Evolutionary conservation across 2,329 filamentous ascomycete species (phyloP), one percentile per base, ranked within the genome.

Genomic region (Sporothrix variecibatus): DNA sequence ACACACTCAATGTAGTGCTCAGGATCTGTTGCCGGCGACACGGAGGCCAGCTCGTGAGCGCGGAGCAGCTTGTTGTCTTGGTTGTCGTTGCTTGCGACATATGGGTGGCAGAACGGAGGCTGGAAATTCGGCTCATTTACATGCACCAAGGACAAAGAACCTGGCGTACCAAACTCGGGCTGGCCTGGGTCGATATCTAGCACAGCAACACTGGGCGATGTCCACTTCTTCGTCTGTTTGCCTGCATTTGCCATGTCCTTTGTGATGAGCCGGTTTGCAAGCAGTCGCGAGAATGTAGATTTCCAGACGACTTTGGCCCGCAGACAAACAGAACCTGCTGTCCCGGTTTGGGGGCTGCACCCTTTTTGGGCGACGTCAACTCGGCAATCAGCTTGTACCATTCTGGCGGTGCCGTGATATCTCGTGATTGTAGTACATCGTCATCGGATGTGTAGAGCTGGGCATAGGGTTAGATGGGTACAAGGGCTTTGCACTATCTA

Each of bases 101-200:
- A 73, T 0, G 83, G 87, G 76, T 93, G 91, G 8, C 89, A 89
- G 78, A 93, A 95, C 0, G 92, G 86, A 0, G 92, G 88, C 0
- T 89, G 87, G 5, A 95, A 83, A 70, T 93, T 90, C 0, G 91
- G 88, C 40, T 85, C 81, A 0, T 83, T 84, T 12, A 94, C 82
- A 38, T 88, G 85, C 17, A 91, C 83, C 3, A 95, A 87, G 1
- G 92, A 93, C 26, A 95, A 79, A 17, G 92, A 90, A 0, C 93
- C 93, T 0, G 91, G 88, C 1, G 91, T 86, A 0, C 88, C 88
- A 79, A 92, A 94, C 79, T 95, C 93, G 2, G 93, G 92, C 78
- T 94, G 93, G 0, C 91, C 91, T 0, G 92, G 92, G 79, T 96
- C 93, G 11, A 95, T 85, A 77, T 96, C 93, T 7, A 96, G 85